Evolutionary conservation across 352 stramenopile species (phyloP).

Genomic region (Ochromonadaceae sp.): DNA sequence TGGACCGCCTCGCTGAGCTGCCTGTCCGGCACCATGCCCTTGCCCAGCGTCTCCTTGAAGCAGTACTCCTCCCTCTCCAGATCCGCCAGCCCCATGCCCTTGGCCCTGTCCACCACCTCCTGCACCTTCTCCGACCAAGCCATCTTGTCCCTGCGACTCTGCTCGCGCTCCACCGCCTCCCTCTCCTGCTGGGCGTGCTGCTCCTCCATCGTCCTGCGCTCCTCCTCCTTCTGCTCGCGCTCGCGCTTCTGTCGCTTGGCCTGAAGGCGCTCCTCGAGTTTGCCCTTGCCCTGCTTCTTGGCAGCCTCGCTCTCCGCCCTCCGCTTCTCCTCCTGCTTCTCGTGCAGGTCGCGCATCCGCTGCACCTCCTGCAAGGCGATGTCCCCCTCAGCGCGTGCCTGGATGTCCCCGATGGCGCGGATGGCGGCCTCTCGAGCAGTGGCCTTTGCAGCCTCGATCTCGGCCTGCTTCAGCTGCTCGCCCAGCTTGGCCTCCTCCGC

Average conservation of each 20-base stretch:
- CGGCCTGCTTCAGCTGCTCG: not conserved
- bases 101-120: not conserved
- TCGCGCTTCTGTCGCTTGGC: not conserved
- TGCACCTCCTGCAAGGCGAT: not conserved
- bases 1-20: constrained; percentile 4
- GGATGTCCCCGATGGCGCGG: not conserved
- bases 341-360: not conserved
- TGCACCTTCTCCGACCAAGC: constrained; percentile 2
- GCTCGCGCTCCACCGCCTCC: not conserved
- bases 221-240: constrained; percentile 6
- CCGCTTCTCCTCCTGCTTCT: not conserved
- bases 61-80: constrained; percentile 2
- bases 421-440: not conserved
- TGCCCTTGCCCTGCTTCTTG: not conserved
- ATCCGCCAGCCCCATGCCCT: not conserved
- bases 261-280: not conserved
- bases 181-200: not conserved
- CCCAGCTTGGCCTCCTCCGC: not conserved
- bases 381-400: not conserved
- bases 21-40: not conserved
- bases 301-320: not conserved
- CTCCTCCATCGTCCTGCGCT: not conserved
- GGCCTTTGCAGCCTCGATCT: not conserved
- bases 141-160: not conserved
- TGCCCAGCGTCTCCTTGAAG: not conserved